Base-by-base conservation (phyloP, 345 rosid species). In the Brassica nigra region DNA sequence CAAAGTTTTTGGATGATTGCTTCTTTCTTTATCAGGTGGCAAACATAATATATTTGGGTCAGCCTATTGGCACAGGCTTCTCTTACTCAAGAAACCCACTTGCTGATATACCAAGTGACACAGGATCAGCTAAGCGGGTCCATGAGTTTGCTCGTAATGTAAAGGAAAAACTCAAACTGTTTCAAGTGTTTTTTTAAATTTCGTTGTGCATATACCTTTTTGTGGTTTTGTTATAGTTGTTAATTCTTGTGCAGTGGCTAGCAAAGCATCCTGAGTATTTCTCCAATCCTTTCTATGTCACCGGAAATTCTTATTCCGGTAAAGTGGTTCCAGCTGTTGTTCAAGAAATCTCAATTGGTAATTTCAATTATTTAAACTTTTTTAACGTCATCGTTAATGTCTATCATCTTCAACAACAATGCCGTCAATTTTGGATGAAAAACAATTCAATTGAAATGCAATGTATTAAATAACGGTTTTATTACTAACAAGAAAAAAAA, bases 121-220 rank as follows among this genome's bases (percentile, higher is more conserved):
- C 34, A 28, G n/a, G 34, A 75, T 42, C 74, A 83, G 81, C 70
- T 74, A 67, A 33, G 30, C 88, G 83, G 52, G 82, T 84, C 20
- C 33, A 78, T 44, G 79, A 85, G 64, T 77, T 77, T 70, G 62
- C 83, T n/a, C 68, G 75, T 15, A 76, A 86, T 42, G 91, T 91
- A 72, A 77, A 85, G 0, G 71, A 76, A 23, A 6, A 36, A 33
- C 36, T 36, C 39, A 36, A 37, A 37, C 4, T 42, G 31, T 70
- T 18, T 71, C 2, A 62, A 57, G 12, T 57, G 7, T 47, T 12
- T 47, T 23, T 23, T 23, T 4, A 4, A 52, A 52, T 52, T 0
- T n/a, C 18, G 4, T 27, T 30, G 27, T 65, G 28, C 59, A 36
- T 36, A 71, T 6, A 58, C 27, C 9, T 16, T 62, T 23, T 62